Percentiles rank a stretch among this genome's conserved stretches.
Conservation (phyloP, 768 basidiomycete species). For the Mycena alexandri region DNA sequence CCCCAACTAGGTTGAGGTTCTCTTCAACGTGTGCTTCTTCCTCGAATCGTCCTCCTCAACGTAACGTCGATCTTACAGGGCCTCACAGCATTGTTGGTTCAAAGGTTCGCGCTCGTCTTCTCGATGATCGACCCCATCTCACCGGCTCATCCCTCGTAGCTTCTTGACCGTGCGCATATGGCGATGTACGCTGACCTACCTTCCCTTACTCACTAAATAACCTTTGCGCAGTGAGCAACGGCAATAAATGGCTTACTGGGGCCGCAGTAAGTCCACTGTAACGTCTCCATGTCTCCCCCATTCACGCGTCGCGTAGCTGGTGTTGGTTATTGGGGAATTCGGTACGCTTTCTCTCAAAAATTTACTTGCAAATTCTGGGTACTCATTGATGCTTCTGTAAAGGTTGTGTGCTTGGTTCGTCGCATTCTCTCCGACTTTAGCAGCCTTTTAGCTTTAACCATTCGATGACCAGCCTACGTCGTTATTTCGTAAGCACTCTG, state of each 20-base stretch:
- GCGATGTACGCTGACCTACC: slow-evolving; percentile 50
- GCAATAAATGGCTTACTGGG: slow-evolving; percentile 50
- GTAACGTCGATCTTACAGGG: slow-evolving; percentile 44
- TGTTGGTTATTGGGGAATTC: slow-evolving; percentile 57
- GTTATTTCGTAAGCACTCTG: slow-evolving; percentile 48
- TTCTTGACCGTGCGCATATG: slow-evolving; percentile 62
- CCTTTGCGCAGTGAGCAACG: slow-evolving; percentile 56
- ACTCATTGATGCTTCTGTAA: slow-evolving; percentile 28
- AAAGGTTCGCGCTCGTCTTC: slow-evolving; percentile 49
- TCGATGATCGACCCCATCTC: slow-evolving; percentile 22
- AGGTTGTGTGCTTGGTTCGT: slow-evolving; percentile 42
- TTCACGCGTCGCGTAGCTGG: slow-evolving; percentile 34
- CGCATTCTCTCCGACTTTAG: slow-evolving; percentile 1
- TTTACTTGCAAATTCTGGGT: not conserved
- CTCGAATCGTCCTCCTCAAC: not conserved
- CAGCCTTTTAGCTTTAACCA: slow-evolving; percentile 21
- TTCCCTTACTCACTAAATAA: slow-evolving; percentile 6
- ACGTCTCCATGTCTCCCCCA: not conserved
- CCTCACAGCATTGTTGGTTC: slow-evolving; percentile 62
- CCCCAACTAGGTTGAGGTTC: slow-evolving; percentile 55
- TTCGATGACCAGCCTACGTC: slow-evolving; percentile 48
- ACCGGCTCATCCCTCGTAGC: slow-evolving; percentile 37
- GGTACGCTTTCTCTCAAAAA: slow-evolving; percentile 39
- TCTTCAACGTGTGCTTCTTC: slow-evolving; percentile 58
- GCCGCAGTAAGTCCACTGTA: slow-evolving; percentile 46